Conservation (phyloP, 768 basidiomycete genomes). For the Lactarius tabidus region DNA sequence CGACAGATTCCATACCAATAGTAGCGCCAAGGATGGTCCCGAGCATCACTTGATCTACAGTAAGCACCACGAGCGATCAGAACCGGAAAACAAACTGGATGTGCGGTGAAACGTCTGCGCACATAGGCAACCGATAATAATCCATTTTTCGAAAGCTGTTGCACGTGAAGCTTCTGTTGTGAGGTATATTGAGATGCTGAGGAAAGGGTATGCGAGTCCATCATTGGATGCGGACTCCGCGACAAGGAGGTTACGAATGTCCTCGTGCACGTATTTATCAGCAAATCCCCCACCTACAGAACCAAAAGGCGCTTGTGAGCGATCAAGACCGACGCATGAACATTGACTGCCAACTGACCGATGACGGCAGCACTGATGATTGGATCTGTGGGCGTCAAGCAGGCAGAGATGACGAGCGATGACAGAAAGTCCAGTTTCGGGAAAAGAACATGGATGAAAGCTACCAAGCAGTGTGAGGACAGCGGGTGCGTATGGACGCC, state of each 20-base stretch:
- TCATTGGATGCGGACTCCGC: conserved; percentile 96
- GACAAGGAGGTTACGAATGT: conserved; percentile 74
- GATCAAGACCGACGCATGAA: conserved; percentile 1
- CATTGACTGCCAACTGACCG: conserved; percentile 36
- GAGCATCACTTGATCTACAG: conserved; percentile 71
- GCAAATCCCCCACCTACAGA: conserved; percentile 67
- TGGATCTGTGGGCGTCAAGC: conserved; percentile 92
- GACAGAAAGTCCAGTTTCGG: conserved; percentile 68
- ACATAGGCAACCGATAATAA: conserved; percentile 83
- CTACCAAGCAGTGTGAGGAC: conserved; percentile 33
- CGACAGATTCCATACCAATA: conserved; percentile 32
- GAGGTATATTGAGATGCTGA: conserved; percentile 82
- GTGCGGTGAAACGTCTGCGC: conserved; percentile 29
- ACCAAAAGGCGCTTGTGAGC: not conserved
- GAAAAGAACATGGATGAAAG: conserved; percentile 65
- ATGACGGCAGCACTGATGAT: conserved; percentile 85
- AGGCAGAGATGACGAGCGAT: conserved; percentile 81
- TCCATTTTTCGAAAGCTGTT: conserved; percentile 77
- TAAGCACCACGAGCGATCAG: not conserved
- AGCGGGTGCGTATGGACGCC: not conserved
- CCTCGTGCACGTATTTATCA: conserved; percentile 59
- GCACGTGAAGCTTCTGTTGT: conserved; percentile 60
- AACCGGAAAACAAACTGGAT: not conserved
- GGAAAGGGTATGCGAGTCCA: conserved; percentile 91
- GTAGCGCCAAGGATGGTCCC: conserved; percentile 67